Evolutionary conservation across 192 early-diverging fungal genomes (phyloP).

Genomic region (Podila epigama): DNA sequence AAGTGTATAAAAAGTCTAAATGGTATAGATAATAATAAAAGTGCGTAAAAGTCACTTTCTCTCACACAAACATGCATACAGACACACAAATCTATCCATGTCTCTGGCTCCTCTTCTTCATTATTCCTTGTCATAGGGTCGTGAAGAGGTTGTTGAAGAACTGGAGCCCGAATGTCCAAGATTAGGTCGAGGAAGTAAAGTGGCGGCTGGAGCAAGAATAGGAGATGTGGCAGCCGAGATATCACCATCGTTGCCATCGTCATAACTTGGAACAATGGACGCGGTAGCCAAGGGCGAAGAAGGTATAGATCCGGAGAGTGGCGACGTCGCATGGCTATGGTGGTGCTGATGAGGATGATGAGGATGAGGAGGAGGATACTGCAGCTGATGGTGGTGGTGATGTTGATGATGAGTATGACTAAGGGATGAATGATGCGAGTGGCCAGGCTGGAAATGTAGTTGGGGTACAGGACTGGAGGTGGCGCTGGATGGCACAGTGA

Average conservation of each 20-base stretch:
- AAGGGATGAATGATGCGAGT: not conserved
- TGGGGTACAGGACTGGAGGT: not conserved
- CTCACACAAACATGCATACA: too few species aligned
- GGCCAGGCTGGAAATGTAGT: not conserved
- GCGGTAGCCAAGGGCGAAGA: not conserved
- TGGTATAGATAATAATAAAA: too few species aligned
- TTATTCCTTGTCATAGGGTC: not conserved
- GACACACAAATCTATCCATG: too few species aligned
- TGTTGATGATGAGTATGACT: slow-evolving; percentile 3
- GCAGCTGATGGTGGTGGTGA: not conserved
- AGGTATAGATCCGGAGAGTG: not conserved
- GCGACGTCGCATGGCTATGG: not conserved
- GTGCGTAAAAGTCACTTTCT: too few species aligned
- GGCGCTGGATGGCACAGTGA: not conserved
- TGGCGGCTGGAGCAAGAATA: not conserved
- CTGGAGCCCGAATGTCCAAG: not conserved
- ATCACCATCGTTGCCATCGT: not conserved
- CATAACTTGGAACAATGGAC: not conserved
- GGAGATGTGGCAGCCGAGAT: not conserved
- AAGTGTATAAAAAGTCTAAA: too few species aligned
- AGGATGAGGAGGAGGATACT: not conserved
- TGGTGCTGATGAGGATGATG: not conserved
- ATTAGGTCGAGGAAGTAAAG: not conserved
- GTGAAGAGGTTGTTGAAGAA: not conserved
- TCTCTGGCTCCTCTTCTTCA: too few species aligned